These are phyloP conservation scores for Phlebiopsis gigantea DNA, from an alignment of 768 basidiomycete genomes.

Conservation along the genomic window DNA sequence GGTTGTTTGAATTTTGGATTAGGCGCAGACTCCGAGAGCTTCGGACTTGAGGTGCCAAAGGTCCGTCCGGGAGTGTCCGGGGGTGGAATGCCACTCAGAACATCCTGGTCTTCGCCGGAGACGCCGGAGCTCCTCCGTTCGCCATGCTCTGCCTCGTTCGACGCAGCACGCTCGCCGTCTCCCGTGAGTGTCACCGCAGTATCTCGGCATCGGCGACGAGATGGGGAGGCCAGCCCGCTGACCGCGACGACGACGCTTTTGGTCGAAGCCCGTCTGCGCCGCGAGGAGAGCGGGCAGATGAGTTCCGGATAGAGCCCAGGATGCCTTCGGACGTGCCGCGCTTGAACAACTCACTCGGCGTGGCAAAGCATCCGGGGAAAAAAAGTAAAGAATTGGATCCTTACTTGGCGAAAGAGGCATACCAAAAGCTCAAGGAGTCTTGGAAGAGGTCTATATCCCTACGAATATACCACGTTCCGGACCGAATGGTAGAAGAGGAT, in stretches of 20 bases:
- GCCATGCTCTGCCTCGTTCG: not conserved
- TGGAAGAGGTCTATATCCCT: not conserved
- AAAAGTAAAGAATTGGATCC: no score
- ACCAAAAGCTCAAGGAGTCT: not conserved
- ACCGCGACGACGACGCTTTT: no score
- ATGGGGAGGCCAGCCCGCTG: not conserved
- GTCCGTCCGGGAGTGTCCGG: not conserved
- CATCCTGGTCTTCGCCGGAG: not conserved
- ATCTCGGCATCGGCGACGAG: not conserved
- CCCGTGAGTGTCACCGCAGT: not conserved
- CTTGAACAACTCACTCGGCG: no score
- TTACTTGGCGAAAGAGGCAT: not conserved
- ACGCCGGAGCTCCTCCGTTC: not conserved
- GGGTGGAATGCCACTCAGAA: no score
- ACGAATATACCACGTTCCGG: not conserved
- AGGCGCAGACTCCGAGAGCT: not conserved
- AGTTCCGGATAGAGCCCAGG: not conserved
- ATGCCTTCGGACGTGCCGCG: not conserved
- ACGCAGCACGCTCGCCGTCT: not conserved
- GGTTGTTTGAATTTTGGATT: not conserved
- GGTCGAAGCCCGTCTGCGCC: no score
- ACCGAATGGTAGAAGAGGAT: not conserved
- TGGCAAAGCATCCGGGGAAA: no score
- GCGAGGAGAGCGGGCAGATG: no score
- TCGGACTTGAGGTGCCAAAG: not conserved